Conservation (phyloP, 176 grass and related monocot genomes). For the Poa annua region DNA sequence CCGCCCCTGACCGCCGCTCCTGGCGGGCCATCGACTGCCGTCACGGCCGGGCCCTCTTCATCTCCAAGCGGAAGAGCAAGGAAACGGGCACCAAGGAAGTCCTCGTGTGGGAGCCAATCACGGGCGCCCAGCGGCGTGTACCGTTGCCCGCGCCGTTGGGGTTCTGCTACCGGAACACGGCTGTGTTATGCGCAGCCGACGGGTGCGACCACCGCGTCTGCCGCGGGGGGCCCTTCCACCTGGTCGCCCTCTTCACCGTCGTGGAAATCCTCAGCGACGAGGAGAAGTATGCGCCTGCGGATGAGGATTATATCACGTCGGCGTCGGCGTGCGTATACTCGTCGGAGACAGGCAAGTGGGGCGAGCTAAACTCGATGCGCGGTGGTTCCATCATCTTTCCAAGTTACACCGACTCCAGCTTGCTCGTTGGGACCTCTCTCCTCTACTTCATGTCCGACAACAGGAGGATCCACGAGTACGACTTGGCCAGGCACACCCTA, state of each 20-base stretch:
- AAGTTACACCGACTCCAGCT: background rate
- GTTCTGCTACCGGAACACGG: background rate
- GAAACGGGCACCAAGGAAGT: too few species aligned
- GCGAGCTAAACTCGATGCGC: background rate
- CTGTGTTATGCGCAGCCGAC: background rate
- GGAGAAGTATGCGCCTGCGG: too few species aligned
- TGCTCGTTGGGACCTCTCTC: background rate
- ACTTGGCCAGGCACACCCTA: too few species aligned
- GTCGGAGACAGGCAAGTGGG: background rate
- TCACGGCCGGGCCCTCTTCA: too few species aligned
- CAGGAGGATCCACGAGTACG: background rate
- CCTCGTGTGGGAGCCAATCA: too few species aligned
- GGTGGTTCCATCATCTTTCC: background rate
- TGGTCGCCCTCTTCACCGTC: too few species aligned
- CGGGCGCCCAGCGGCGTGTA: too few species aligned
- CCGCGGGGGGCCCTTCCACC: too few species aligned
- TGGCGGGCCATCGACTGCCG: too few species aligned
- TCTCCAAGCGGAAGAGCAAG: too few species aligned
- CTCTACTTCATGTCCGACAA: background rate
- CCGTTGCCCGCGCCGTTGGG: too few species aligned
- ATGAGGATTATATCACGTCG: background rate
- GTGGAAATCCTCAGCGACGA: too few species aligned
- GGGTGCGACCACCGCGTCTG: background rate
- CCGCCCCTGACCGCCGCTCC: background rate
- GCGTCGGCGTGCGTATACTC: background rate